Evolutionary conservation across 768 basidiomycete genomes (phyloP).

Genomic region (Serendipita sp.): DNA sequence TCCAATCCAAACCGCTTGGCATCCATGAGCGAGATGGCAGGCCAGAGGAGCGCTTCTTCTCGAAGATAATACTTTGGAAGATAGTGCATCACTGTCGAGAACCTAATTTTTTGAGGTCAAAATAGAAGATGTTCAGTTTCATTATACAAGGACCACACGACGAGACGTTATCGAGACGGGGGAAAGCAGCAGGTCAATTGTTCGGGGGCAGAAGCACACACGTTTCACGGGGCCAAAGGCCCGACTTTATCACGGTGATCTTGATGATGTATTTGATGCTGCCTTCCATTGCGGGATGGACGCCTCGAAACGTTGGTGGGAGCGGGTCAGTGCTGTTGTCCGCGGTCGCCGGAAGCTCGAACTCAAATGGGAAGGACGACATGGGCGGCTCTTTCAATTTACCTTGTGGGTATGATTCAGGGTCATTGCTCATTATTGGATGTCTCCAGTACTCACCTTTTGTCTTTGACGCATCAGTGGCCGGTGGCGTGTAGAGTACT

Average conservation of each 20-base stretch:
- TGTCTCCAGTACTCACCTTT: no score
- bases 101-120: not conserved
- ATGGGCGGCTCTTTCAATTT: not conserved
- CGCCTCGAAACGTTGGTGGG: conserved; percentile 1
- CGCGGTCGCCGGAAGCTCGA: not conserved
- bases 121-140: not conserved
- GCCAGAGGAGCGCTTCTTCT: not conserved
- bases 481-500: not conserved
- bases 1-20: not conserved
- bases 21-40: not conserved
- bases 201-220: not conserved
- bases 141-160: not conserved
- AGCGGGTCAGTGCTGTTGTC: not conserved
- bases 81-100: not conserved
- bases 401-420: not conserved
- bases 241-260: not conserved
- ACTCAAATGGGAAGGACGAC: conserved; percentile 2
- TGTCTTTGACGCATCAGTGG: not conserved
- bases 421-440: no score
- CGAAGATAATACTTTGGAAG: not conserved
- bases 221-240: not conserved
- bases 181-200: not conserved
- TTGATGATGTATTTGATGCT: not conserved
- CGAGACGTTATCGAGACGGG: not conserved
- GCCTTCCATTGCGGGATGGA: not conserved